These are phyloP conservation scores for Ensete ventricosum DNA, from an alignment of 176 grass and related monocot species.

Conservation along the genomic window DNA sequence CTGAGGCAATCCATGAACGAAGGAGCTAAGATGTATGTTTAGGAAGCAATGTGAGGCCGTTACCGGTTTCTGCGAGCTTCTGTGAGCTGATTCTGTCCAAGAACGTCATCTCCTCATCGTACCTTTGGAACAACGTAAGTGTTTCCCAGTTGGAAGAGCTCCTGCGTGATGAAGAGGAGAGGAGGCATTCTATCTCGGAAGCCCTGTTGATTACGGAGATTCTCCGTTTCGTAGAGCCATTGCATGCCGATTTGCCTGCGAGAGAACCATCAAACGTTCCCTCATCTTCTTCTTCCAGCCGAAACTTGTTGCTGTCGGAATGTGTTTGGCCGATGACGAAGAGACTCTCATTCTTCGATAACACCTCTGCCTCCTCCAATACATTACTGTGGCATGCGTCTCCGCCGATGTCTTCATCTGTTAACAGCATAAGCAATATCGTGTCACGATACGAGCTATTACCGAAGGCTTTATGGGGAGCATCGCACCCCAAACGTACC, in stretches of 20 bases:
- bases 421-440: neutral
- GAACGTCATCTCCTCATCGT: conserved; percentile 90
- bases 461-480: neutral
- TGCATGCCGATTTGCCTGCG: conserved; percentile 73
- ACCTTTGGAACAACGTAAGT: conserved; percentile 64
- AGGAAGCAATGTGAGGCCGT: neutral
- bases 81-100: conserved; percentile 67
- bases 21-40: neutral
- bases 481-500: neutral
- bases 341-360: neutral
- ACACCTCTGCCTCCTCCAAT: conserved; percentile 24
- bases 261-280: conserved; percentile 29
- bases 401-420: neutral
- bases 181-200: conserved; percentile 65
- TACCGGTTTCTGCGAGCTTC: conserved; percentile 84
- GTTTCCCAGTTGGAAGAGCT: conserved; percentile 86
- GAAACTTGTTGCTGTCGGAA: neutral
- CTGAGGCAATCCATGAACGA: too few relatives aligned
- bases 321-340: conserved; percentile 28
- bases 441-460: neutral
- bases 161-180: conserved; percentile 82
- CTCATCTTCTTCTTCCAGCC: neutral
- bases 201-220: conserved; percentile 66
- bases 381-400: neutral
- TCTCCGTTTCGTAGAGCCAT: conserved; percentile 79